These are phyloP conservation scores for Cordyceps javanica DNA, from an alignment of 2,329 filamentous ascomycete genomes.

Conservation along the genomic window DNA sequence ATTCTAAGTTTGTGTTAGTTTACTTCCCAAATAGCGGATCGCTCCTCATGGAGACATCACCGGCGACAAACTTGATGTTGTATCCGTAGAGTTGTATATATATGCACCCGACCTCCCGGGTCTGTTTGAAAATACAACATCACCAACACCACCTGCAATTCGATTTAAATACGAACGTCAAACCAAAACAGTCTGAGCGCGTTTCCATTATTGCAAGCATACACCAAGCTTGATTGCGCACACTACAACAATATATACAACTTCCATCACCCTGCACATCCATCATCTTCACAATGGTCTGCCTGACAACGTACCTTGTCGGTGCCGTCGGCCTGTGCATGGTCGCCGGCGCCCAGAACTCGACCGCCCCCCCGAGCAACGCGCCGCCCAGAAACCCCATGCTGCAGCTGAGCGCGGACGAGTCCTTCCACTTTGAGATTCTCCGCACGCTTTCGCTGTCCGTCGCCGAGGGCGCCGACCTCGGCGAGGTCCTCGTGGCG, in stretches of 20 bases:
- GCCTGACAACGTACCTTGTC: not conserved
- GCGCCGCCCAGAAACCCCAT: constrained; percentile 13
- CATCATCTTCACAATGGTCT: not conserved
- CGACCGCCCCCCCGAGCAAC: not conserved
- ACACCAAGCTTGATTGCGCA: not conserved
- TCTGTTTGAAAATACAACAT: not conserved
- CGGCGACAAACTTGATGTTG: not conserved
- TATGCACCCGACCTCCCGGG: not conserved
- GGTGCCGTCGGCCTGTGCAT: not conserved
- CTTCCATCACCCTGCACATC: not conserved
- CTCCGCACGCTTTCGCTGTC: constrained; percentile 19
- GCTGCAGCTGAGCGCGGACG: constrained; percentile 18
- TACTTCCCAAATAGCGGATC: not conserved
- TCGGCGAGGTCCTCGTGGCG: constrained; percentile 27
- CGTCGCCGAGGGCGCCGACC: constrained; percentile 23
- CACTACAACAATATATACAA: no score
- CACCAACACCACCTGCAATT: not conserved
- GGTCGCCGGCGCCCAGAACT: constrained; percentile 6
- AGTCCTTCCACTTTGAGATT: constrained; percentile 21
- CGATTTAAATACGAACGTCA: not conserved
- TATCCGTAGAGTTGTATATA: not conserved
- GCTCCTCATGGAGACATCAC: not conserved
- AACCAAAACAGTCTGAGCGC: no score
- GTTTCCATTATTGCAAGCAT: no score
- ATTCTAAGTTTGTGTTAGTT: not conserved